These are phyloP conservation scores for Petunia secreta DNA, from an alignment of 257 asterid species.

Conservation along the genomic window DNA sequence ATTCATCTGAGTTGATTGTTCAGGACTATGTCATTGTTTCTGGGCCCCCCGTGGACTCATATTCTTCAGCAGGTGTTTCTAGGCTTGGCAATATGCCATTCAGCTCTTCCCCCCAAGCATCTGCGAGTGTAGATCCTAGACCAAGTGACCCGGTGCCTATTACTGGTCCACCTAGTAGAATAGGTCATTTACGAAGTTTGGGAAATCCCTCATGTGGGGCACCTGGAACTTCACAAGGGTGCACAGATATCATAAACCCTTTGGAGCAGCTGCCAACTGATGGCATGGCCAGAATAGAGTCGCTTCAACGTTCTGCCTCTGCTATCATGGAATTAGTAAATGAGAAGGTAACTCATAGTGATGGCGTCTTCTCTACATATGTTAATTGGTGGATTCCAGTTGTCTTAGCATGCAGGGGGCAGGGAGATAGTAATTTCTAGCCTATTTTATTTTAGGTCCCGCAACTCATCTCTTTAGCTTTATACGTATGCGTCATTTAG, in stretches of 20 bases:
- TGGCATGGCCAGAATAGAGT: conserved; percentile 69
- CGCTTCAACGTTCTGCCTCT: conserved; percentile 67
- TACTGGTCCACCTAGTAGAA: conserved; percentile 48
- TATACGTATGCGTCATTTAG: conserved; percentile 8
- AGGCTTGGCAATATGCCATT: conserved; percentile 50
- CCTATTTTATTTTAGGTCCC: neutral
- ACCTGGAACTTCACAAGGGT: conserved; percentile 68
- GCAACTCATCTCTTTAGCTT: conserved; percentile 12
- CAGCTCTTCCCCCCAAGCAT: conserved; percentile 47
- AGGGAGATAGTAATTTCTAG: neutral
- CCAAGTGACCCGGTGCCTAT: conserved; percentile 66
- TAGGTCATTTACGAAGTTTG: conserved; percentile 44
- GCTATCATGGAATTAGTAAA: conserved; percentile 70
- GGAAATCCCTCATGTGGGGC: conserved; percentile 57
- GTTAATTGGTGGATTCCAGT: neutral
- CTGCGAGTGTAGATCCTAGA: conserved; percentile 43
- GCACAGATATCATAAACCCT: conserved; percentile 47
- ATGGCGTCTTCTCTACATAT: conserved; percentile 20
- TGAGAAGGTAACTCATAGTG: conserved; percentile 61
- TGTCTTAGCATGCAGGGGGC: conserved; percentile 16
- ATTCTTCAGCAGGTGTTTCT: conserved; percentile 59
- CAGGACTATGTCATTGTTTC: conserved; percentile 85
- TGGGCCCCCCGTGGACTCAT: conserved; percentile 65
- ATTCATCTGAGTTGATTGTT: conserved; percentile 72
- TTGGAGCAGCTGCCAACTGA: conserved; percentile 68